Conservation (phyloP, 257 asterid species). For the Buddleja alternifolia region DNA sequence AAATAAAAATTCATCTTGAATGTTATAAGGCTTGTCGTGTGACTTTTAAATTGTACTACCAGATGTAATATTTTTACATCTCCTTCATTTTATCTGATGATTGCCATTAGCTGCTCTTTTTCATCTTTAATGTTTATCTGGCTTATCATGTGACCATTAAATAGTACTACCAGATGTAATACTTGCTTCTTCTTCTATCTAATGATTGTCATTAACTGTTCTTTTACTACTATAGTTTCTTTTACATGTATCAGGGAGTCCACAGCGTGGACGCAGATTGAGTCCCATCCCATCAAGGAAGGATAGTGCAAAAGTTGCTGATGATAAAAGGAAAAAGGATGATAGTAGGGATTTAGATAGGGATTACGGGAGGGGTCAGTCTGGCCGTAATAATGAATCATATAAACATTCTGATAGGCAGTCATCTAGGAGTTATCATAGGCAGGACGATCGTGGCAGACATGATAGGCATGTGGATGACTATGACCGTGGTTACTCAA, state of each 20-base stretch:
- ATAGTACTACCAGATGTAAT: not conserved
- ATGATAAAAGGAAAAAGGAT: conserved; percentile 56
- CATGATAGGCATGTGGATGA: conserved; percentile 64
- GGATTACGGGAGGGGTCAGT: conserved; percentile 45
- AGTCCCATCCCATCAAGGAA: conserved; percentile 62
- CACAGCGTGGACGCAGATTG: conserved; percentile 46
- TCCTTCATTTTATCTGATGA: no score
- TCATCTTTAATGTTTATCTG: no score
- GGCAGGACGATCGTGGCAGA: conserved; percentile 59
- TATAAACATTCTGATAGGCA: conserved; percentile 59
- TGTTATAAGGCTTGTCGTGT: no score
- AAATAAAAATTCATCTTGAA: not conserved
- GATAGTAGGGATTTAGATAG: conserved; percentile 47
- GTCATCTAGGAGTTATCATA: conserved; percentile 56
- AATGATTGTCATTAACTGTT: conserved; percentile 40
- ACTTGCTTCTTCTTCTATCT: conserved; percentile 8
- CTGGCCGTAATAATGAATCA: conserved; percentile 59
- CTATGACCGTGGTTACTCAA: conserved; percentile 66
- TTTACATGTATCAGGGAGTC: conserved; percentile 71
- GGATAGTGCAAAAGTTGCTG: conserved; percentile 40
- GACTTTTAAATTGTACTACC: no score
- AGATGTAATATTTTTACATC: no score
- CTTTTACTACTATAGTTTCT: conserved; percentile 48
- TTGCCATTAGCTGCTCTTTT: no score
- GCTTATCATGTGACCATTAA: not conserved